phyloP scores from a whole-genome alignment of 352 stramenopile species.

The Phytophthora pinifolia region DNA sequence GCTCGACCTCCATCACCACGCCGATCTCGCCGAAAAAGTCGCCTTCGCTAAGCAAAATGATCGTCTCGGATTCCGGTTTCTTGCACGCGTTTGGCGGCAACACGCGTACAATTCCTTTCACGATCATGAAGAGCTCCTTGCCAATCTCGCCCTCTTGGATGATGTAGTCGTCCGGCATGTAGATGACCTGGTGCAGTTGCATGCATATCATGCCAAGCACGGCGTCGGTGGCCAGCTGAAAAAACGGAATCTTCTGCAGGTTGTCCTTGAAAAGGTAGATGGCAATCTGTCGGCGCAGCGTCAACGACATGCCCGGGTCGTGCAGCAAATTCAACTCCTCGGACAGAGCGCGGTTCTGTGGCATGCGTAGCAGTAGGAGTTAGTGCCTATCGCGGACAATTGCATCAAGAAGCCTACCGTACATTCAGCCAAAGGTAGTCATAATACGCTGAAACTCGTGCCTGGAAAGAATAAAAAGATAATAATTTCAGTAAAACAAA shows the following conservation, averaged over 20 bases:
- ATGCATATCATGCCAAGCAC: slow-evolving; percentile 75
- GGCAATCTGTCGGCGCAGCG: slow-evolving; percentile 54
- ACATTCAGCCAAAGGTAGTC: slow-evolving; percentile 77
- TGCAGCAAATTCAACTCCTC: slow-evolving; percentile 61
- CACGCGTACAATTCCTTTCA: slow-evolving; percentile 65
- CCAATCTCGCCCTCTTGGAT: slow-evolving; percentile 67
- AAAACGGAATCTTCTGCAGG: slow-evolving; percentile 69
- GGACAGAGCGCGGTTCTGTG: slow-evolving; percentile 55
- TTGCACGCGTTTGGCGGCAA: slow-evolving; percentile 41
- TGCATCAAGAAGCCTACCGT: slow-evolving; percentile 6
- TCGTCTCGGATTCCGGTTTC: slow-evolving; percentile 30
- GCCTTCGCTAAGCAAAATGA: slow-evolving; percentile 59
- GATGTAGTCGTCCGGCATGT: slow-evolving; percentile 66
- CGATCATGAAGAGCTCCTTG: slow-evolving; percentile 72
- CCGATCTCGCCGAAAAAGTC: slow-evolving; percentile 72
- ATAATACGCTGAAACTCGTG: slow-evolving; percentile 62
- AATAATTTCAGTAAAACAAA: no score
- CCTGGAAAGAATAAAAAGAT: slow-evolving; percentile 13
- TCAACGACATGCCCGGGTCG: slow-evolving; percentile 62
- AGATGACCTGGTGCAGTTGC: slow-evolving; percentile 65
- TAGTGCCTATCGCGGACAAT: neutral
- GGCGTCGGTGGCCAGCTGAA: slow-evolving; percentile 60
- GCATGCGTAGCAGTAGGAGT: slow-evolving; percentile 1
- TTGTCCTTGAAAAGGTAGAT: slow-evolving; percentile 77
- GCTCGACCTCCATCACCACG: slow-evolving; percentile 68